Base-by-base conservation (phyloP, 768 basidiomycete species). In the Gyrodon lividus region DNA sequence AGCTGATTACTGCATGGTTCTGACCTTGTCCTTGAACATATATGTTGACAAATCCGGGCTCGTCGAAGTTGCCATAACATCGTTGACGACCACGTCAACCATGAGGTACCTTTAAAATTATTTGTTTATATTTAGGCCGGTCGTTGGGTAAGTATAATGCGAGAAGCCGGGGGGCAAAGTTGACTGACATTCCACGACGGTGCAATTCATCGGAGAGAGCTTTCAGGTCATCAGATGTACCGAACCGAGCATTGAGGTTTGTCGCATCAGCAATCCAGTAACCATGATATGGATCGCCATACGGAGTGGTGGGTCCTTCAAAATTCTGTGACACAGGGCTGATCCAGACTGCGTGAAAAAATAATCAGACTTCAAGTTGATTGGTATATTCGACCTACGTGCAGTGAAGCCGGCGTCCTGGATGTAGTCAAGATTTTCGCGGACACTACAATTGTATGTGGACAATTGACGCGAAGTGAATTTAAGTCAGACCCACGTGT, bases 31-130 rank as follows among this genome's bases (percentile, higher is more conserved):
- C 61, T 83, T 85, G 74, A 89, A 87, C 68, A 85, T 77, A 67
- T 81, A 90, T 0, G 68, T 69, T 10, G 86, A 86, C 53, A 80
- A 78, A 64, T 86, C 81, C 14, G 87, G 86, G 6, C 72, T 79
- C 31, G 71, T 74, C 3, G 81, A 79, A 3, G 82, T 80, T 1
- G 86, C 72, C 77, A 91, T 92, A 44, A 95, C 89, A 67, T 93
- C 88, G 67, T 94, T 94, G 30, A 88, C 82, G 34, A 94, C 87
- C 28, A 89, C 69, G 61, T 93, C 91, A 43, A 92, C 83, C 89
- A 92, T 92, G 55, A 93, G 72, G 66, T 85, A 91, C 83, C 76
- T 77, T 52, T 39, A 20, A 30, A 28, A 10, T 17, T 34, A 26
- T 26, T n/a, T n/a, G 24, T 4, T 28, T 28, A 28, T 28, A 8